Evolutionary conservation across 208 protist species (phyloP).

Genomic region (Leptomonas seymouri): DNA sequence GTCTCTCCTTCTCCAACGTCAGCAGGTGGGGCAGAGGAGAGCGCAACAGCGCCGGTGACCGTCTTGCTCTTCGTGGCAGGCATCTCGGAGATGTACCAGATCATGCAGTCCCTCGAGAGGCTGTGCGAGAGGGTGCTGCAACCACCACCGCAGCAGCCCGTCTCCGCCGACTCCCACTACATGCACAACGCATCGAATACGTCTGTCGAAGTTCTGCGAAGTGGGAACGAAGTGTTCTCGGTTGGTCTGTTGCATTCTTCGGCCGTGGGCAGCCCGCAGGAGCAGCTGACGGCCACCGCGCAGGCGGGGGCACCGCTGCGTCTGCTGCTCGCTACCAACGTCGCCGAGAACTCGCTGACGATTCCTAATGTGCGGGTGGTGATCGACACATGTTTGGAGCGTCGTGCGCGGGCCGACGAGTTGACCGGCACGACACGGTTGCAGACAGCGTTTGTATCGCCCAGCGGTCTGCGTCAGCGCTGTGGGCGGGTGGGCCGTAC

Average conservation of each 20-base stretch:
- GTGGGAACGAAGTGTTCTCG: conserved; percentile 57
- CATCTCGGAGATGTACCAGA: conserved; percentile 66
- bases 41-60: conserved; percentile 33
- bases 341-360: conserved; percentile 84
- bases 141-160: not conserved
- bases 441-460: conserved; percentile 43
- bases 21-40: not conserved
- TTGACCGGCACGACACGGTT: conserved; percentile 58
- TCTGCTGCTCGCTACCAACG: conserved; percentile 70
- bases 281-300: conserved; percentile 46
- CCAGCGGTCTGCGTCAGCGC: conserved; percentile 56
- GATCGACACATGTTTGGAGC: conserved; percentile 67
- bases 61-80: conserved; percentile 80
- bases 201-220: conserved; percentile 39
- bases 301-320: conserved; percentile 37
- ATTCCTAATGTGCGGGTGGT: conserved; percentile 74
- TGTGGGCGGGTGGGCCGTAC: conserved; percentile 70
- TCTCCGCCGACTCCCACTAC: not conserved
- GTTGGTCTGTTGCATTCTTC: conserved; percentile 63
- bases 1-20: not conserved
- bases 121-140: conserved; percentile 35
- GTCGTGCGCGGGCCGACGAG: conserved; percentile 47
- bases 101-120: conserved; percentile 58
- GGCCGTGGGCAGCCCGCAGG: conserved; percentile 66
- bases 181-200: conserved; percentile 3